These are phyloP conservation scores for Phytophthora lateralis DNA, from an alignment of 352 stramenopile species.

Conservation along the genomic window DNA sequence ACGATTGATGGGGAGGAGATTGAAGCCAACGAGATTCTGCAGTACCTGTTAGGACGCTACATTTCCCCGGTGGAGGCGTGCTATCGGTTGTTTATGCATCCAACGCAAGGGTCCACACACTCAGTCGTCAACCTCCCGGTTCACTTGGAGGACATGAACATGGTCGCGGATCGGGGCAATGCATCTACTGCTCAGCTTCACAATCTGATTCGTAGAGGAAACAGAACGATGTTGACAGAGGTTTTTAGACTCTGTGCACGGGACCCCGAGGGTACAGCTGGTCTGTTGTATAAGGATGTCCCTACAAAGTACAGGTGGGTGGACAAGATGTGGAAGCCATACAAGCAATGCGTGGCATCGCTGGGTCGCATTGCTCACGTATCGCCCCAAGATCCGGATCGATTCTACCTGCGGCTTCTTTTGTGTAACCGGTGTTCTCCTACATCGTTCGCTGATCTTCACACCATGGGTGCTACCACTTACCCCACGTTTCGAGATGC, in stretches of 20 bases:
- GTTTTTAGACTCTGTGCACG: slow-evolving; percentile 8
- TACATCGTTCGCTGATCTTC: slow-evolving; percentile 32
- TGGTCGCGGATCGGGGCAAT: too few species aligned
- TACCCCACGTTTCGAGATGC: slow-evolving; percentile 16
- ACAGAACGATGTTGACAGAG: background rate
- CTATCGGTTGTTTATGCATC: slow-evolving; percentile 31
- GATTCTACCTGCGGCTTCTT: slow-evolving; percentile 34
- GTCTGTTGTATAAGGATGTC: slow-evolving; percentile 29
- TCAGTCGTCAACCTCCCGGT: slow-evolving; percentile 50
- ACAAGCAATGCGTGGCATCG: slow-evolving; percentile 9
- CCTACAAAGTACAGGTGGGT: slow-evolving; percentile 20
- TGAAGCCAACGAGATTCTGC: slow-evolving; percentile 30
- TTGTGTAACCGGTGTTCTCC: slow-evolving; percentile 20
- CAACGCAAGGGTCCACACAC: slow-evolving; percentile 26
- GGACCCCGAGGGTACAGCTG: slow-evolving; percentile 8
- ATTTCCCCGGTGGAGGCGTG: slow-evolving; percentile 46
- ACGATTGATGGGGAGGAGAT: slow-evolving; percentile 5
- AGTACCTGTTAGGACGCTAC: slow-evolving; percentile 36
- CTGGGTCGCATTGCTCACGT: slow-evolving; percentile 29
- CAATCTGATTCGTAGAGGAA: slow-evolving; percentile 4
- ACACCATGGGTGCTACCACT: slow-evolving; percentile 16
- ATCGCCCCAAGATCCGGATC: slow-evolving; percentile 24
- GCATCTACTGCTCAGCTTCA: slow-evolving; percentile 3
- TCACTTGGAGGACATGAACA: too few species aligned
- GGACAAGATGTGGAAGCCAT: slow-evolving; percentile 9